Conservation (phyloP, 108 stramenopile species). For the Cyclotella sp. region DNA sequence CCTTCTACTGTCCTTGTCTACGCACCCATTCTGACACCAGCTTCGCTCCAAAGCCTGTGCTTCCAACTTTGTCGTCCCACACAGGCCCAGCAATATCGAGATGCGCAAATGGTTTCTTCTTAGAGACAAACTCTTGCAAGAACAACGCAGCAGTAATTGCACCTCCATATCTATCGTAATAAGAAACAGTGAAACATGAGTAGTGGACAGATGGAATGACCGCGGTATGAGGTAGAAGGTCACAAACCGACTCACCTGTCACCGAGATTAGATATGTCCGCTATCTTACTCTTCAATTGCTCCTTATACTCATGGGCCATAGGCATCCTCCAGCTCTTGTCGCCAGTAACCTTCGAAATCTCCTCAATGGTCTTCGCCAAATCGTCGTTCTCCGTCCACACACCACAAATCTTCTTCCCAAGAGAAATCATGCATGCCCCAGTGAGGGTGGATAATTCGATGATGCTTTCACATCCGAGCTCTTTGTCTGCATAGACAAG, state of each 20-base stretch:
- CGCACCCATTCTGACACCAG: slow-evolving; percentile 88
- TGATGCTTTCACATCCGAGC: slow-evolving; percentile 89
- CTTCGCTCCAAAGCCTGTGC: slow-evolving; percentile 95
- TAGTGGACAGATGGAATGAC: neutral
- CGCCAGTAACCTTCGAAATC: slow-evolving; percentile 81
- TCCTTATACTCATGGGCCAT: slow-evolving; percentile 83
- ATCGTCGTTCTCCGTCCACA: slow-evolving; percentile 90
- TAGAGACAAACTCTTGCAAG: slow-evolving; percentile 88
- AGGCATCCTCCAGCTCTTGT: slow-evolving; percentile 94
- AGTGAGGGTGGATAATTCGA: slow-evolving; percentile 93
- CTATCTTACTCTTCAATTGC: slow-evolving; percentile 84
- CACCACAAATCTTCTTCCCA: slow-evolving; percentile 73
- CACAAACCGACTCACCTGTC: slow-evolving; percentile 3
- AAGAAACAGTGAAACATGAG: neutral
- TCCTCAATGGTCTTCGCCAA: slow-evolving; percentile 85
- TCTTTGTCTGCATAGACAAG: slow-evolving; percentile 96
- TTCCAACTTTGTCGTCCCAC: slow-evolving; percentile 88
- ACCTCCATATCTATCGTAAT: slow-evolving; percentile 67
- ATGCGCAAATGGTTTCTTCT: slow-evolving; percentile 90
- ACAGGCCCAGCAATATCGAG: slow-evolving; percentile 95
- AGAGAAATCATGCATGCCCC: slow-evolving; percentile 92
- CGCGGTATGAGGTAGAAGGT: neutral
- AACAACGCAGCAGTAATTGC: slow-evolving; percentile 92
- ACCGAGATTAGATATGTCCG: slow-evolving; percentile 87
- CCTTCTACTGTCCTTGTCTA: slow-evolving; percentile 59